Percentiles rank a stretch among this genome's conserved stretches.
These are phyloP conservation scores for Cyclotella atomus DNA, from an alignment of 108 stramenopile genomes.

Conservation along the genomic window DNA sequence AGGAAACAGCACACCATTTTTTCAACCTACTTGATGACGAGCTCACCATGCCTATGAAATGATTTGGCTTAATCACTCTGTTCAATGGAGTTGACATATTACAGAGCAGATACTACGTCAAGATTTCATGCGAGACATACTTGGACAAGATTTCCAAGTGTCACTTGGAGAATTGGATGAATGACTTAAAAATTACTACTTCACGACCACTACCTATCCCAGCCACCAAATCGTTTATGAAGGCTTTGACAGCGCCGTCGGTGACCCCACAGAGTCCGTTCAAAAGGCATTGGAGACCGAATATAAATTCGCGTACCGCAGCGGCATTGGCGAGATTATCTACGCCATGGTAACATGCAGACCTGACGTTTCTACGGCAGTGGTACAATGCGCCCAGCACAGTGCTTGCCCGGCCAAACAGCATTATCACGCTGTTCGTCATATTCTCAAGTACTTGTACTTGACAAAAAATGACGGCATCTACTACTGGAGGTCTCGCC, in stretches of 20 bases:
- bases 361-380: constrained; percentile 42
- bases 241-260: neutral
- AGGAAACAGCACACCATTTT: neutral
- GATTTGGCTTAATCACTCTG: too few species aligned
- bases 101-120: constrained; percentile 40
- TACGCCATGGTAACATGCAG: constrained; percentile 42
- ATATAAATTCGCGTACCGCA: constrained; percentile 28
- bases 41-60: too few species aligned
- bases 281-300: neutral
- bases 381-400: neutral
- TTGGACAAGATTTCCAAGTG: neutral
- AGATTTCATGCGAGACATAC: constrained; percentile 30
- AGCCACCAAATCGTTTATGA: neutral
- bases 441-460: constrained; percentile 6
- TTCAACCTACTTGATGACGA: too few species aligned
- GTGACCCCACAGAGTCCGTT: neutral
- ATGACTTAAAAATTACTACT: neutral
- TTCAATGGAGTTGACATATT: constrained; percentile 43
- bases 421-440: constrained; percentile 7
- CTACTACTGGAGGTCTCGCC: constrained; percentile 29
- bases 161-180: constrained; percentile 29
- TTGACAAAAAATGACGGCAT: constrained; percentile 3
- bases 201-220: neutral
- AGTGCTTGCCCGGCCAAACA: neutral
- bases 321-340: constrained; percentile 46